A percentile compares a stretch with the other conserved stretches of the same genome.
Evolutionary conservation across 2,329 filamentous ascomycete genomes (phyloP).

Genomic region (Aureobasidium subglaciale): DNA sequence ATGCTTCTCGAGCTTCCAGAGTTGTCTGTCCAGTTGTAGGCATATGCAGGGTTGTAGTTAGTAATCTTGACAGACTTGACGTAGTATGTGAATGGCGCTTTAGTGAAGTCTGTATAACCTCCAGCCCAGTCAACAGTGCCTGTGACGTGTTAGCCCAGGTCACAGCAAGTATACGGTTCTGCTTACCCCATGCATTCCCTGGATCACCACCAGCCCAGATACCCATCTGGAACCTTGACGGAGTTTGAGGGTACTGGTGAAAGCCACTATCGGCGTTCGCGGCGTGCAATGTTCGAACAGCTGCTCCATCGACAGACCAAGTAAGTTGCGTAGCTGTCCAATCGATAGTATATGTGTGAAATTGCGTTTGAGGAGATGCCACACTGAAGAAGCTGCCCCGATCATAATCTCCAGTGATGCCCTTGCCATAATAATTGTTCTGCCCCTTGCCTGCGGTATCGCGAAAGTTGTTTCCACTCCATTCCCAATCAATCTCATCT

Average conservation of each 20-base stretch:
- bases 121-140: slow-evolving; percentile 33
- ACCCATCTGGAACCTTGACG: slow-evolving; percentile 38
- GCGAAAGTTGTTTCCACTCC: slow-evolving; percentile 32
- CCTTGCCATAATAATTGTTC: slow-evolving; percentile 51
- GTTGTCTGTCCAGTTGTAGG: slow-evolving; percentile 39
- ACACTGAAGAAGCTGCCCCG: slow-evolving; percentile 36
- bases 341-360: slow-evolving; percentile 64
- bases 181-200: slow-evolving; percentile 41
- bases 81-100: slow-evolving; percentile 31
- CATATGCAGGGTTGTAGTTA: slow-evolving; percentile 47
- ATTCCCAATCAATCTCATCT: slow-evolving; percentile 50
- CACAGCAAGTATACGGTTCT: background rate
- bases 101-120: slow-evolving; percentile 27
- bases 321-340: slow-evolving; percentile 63
- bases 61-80: slow-evolving; percentile 29
- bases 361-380: slow-evolving; percentile 42
- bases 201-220: slow-evolving; percentile 83
- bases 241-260: slow-evolving; percentile 30
- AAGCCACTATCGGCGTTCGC: slow-evolving; percentile 31
- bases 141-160: slow-evolving; percentile 20
- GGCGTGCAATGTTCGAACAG: slow-evolving; percentile 38
- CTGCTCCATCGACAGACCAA: slow-evolving; percentile 55
- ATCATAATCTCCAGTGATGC: slow-evolving; percentile 46
- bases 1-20: slow-evolving; percentile 49
- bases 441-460: slow-evolving; percentile 29